Evolutionary conservation across 768 basidiomycete species (phyloP).

Genomic region (Pulveroboletus ravenelii): DNA sequence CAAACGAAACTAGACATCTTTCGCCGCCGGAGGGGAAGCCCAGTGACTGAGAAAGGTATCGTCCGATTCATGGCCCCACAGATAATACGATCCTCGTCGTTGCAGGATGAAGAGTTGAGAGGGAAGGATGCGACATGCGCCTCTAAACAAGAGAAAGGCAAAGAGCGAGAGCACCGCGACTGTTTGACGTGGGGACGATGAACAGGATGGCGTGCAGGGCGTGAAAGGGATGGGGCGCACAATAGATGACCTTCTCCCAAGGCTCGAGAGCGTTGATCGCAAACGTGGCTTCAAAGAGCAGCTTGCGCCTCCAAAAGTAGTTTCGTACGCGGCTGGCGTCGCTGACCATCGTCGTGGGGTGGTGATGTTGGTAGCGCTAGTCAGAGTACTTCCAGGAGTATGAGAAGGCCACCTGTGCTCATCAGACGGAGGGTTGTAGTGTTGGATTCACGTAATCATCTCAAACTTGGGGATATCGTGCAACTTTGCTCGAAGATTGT

Average conservation of each 20-base stretch:
- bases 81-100: constrained; percentile 55
- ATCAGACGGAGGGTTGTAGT: background rate
- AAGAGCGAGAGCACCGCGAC: constrained; percentile 39
- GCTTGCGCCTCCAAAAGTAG: constrained; percentile 40
- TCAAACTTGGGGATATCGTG: too few relatives aligned
- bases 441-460: constrained; percentile 3
- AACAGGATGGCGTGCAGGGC: background rate
- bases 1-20: constrained; percentile 19
- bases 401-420: background rate
- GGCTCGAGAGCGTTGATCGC: constrained; percentile 58
- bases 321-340: constrained; percentile 20
- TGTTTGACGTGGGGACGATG: constrained; percentile 14
- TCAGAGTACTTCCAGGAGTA: background rate
- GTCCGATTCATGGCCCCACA: constrained; percentile 48
- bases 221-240: constrained; percentile 36
- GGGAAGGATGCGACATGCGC: constrained; percentile 55
- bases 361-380: background rate
- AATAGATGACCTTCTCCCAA: constrained; percentile 61
- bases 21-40: constrained; percentile 20
- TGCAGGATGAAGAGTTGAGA: constrained; percentile 49
- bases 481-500: too few relatives aligned
- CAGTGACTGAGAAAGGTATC: constrained; percentile 22
- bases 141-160: constrained; percentile 44
- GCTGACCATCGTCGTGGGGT: background rate
- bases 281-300: constrained; percentile 55